phyloP scores from a whole-genome alignment of 805 yeast species.

The Ogataea naganishii region DNA sequence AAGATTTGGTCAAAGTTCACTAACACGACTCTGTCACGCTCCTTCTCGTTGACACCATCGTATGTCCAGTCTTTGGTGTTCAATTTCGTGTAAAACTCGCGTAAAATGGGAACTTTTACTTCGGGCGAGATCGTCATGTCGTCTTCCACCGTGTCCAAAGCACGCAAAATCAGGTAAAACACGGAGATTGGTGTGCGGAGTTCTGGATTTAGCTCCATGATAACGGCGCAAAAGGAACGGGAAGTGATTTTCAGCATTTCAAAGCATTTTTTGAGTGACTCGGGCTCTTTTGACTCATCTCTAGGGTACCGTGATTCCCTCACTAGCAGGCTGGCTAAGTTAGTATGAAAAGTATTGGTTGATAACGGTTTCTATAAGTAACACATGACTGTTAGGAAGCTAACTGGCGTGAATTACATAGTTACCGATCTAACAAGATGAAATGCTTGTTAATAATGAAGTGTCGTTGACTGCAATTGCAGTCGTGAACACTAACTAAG shows the following conservation, averaged over 20 bases:
- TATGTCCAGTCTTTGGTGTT: slow-evolving; percentile 71
- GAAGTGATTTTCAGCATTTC: slow-evolving; percentile 62
- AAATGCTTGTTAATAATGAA: too few species aligned
- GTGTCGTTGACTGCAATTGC: too few species aligned
- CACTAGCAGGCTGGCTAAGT: slow-evolving; percentile 23
- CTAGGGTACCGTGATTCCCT: slow-evolving; percentile 46
- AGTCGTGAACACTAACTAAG: too few species aligned
- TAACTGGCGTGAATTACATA: too few species aligned
- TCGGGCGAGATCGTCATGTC: slow-evolving; percentile 79
- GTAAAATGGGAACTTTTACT: slow-evolving; percentile 65
- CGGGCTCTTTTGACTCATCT: slow-evolving; percentile 29
- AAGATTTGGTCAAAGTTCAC: slow-evolving; percentile 70
- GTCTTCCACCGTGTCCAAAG: slow-evolving; percentile 92
- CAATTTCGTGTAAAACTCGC: slow-evolving; percentile 59
- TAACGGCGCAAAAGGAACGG: slow-evolving; percentile 91
- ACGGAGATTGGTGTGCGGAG: slow-evolving; percentile 72
- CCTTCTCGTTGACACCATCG: slow-evolving; percentile 63
- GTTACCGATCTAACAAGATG: too few species aligned
- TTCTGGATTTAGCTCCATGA: slow-evolving; percentile 85
- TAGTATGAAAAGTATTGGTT: background rate
- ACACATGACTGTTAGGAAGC: too few species aligned
- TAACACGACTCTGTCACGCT: slow-evolving; percentile 73
- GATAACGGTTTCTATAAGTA: background rate
- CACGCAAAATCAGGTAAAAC: slow-evolving; percentile 81
- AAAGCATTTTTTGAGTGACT: slow-evolving; percentile 55